Conservation (phyloP, 257 asterid genomes). For the Forsythia suspensa region DNA sequence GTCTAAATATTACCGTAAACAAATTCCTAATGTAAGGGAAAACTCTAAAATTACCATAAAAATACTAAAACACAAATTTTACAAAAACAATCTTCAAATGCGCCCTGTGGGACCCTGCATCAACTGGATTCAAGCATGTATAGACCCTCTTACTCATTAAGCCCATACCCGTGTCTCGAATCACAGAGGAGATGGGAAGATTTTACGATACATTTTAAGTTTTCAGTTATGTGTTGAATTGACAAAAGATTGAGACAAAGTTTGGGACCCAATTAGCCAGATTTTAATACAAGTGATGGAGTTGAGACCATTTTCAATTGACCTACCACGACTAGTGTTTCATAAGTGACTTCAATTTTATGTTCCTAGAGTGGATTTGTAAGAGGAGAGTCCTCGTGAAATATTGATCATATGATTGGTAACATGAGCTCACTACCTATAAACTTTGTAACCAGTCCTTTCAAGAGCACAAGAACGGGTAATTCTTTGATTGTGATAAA, state of each 20-base stretch:
- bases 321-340: neutral
- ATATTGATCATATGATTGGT: neutral
- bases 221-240: too few species aligned
- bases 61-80: neutral
- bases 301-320: neutral
- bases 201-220: too few species aligned
- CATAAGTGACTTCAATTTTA: neutral
- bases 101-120: neutral
- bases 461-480: neutral
- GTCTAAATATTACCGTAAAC: too few species aligned
- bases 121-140: neutral
- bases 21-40: neutral
- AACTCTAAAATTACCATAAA: neutral
- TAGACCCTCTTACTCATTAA: neutral
- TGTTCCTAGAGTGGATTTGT: too few species aligned
- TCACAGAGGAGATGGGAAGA: neutral
- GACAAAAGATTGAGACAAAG: neutral
- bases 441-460: neutral
- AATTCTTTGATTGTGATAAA: neutral
- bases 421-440: neutral
- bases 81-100: too few species aligned
- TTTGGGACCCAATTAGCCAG: neutral
- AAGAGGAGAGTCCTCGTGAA: too few species aligned
- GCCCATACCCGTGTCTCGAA: neutral
- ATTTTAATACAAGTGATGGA: neutral